Evolutionary conservation across 176 grass and related monocot species (phyloP).

Genomic region (Triticum monococcum): DNA sequence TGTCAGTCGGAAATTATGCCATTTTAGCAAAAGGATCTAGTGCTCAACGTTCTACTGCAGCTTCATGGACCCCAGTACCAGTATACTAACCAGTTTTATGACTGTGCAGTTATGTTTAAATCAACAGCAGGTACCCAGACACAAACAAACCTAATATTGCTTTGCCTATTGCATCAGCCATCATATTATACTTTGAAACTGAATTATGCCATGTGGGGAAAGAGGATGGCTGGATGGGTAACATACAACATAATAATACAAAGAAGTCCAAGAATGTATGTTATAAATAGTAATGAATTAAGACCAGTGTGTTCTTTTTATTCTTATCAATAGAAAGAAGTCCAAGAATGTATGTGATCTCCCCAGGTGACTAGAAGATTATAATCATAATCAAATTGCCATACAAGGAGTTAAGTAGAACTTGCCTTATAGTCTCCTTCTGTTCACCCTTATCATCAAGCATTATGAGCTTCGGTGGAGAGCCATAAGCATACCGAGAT

Average conservation of each 20-base stretch:
- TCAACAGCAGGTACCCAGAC: too few species aligned
- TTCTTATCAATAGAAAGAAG: background rate
- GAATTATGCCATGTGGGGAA: background rate
- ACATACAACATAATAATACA: too few species aligned
- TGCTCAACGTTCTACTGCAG: background rate
- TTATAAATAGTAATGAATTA: background rate
- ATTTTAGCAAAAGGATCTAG: slow-evolving; percentile 3
- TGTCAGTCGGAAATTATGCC: background rate
- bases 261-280: too few species aligned
- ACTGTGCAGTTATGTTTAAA: background rate
- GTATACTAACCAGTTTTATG: background rate
- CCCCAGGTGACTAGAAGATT: background rate
- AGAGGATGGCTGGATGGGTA: background rate
- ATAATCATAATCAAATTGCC: background rate
- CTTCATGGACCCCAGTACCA: background rate
- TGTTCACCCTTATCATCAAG: slow-evolving; percentile 71
- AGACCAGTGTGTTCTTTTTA: background rate
- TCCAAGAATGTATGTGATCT: background rate
- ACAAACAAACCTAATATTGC: background rate
- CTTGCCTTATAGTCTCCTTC: slow-evolving; percentile 88
- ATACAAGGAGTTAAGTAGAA: background rate
- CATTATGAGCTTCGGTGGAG: slow-evolving; percentile 98
- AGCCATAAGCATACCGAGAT: slow-evolving; percentile 72
- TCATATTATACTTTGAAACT: background rate
- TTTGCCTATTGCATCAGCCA: background rate